Evolutionary conservation across 257 asterid species (phyloP), one percentile per base, ranked within the genome.

Genomic region (Plantago ovata): DNA sequence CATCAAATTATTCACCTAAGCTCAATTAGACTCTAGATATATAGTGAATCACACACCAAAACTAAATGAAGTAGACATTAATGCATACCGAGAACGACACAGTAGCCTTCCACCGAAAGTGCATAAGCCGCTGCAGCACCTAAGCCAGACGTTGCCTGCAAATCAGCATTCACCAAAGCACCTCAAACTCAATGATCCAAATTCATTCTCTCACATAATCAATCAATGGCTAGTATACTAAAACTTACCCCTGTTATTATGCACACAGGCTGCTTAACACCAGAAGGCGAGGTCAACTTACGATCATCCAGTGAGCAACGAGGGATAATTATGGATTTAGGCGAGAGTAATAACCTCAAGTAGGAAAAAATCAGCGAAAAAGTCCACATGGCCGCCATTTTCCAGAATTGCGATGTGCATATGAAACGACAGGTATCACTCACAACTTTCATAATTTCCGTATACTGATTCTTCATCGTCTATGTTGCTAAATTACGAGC

Each of bases 81-180:
- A 19, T 42, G 11, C 67, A 39, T 78, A 90, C 98, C 98, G 58
- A 91, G 82, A 81, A 91, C 84, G 68, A 87, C 64, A 38, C 63
- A 77, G 79, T 72, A 91, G 4, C 93, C 98, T 76, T 91, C 82
- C 67, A 71, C 71, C 9, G 95, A 77, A 63, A 91, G 84, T 46
- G 86, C 94, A 73, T 58, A 62, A 9, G 95, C 89, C 58, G 87
- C 85, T 58, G 87, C 89, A 60, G 88, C 96, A 57, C 96, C 98
- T 74, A 91, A 78, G 56, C 98, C 96, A 63, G 95, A 87, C 9
- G 98, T 81, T 42, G 95, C 94, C 96, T 87, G 81, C 63, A 70
- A 71, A 61, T 32, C 42, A 60, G 32, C 20, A 58, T 48, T 69
- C 48, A 58, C 57, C 64, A 56, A 36, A 39, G 56, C 36, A 28